Evolutionary conservation across 1,284 basidiomycete genomes (phyloP).

Genomic region (Ganoderma lucidum): DNA sequence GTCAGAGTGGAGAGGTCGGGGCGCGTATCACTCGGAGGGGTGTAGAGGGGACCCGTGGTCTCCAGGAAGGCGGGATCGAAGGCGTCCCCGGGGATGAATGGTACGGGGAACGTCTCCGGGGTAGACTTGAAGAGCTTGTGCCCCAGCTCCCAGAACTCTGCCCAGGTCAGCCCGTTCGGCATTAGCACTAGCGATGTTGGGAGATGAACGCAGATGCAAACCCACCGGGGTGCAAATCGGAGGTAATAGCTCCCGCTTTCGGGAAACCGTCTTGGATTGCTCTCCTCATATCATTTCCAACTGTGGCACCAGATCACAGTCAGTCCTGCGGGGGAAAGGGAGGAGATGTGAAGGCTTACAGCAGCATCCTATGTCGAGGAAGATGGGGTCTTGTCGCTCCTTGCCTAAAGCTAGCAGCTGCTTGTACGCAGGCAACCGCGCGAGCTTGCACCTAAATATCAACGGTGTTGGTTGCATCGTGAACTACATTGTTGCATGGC

Average conservation of each 20-base stretch:
- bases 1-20: slow-evolving; percentile 45
- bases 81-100: slow-evolving; percentile 56
- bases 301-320: slow-evolving; percentile 34
- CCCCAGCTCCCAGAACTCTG: slow-evolving; percentile 46
- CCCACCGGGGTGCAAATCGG: slow-evolving; percentile 46
- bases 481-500: neutral
- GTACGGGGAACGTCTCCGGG: slow-evolving; percentile 50
- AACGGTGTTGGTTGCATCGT: neutral
- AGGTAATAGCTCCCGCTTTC: slow-evolving; percentile 42
- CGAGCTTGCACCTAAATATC: slow-evolving; percentile 47
- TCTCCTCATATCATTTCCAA: slow-evolving; percentile 55
- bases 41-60: slow-evolving; percentile 39
- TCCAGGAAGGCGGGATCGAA: slow-evolving; percentile 49
- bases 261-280: slow-evolving; percentile 51
- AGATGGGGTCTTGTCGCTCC: slow-evolving; percentile 50
- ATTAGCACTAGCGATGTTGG: slow-evolving; percentile 35
- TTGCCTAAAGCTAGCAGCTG: slow-evolving; percentile 49
- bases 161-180: slow-evolving; percentile 26
- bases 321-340: neutral
- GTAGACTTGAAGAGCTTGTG: slow-evolving; percentile 44
- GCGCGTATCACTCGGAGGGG: slow-evolving; percentile 33
- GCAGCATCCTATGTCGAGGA: slow-evolving; percentile 59
- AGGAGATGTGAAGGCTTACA: slow-evolving; percentile 45
- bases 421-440: slow-evolving; percentile 49
- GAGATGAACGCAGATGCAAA: slow-evolving; percentile 29